Base-by-base conservation (phyloP, 1,284 basidiomycete genomes). In the Pterulicium gracile region DNA sequence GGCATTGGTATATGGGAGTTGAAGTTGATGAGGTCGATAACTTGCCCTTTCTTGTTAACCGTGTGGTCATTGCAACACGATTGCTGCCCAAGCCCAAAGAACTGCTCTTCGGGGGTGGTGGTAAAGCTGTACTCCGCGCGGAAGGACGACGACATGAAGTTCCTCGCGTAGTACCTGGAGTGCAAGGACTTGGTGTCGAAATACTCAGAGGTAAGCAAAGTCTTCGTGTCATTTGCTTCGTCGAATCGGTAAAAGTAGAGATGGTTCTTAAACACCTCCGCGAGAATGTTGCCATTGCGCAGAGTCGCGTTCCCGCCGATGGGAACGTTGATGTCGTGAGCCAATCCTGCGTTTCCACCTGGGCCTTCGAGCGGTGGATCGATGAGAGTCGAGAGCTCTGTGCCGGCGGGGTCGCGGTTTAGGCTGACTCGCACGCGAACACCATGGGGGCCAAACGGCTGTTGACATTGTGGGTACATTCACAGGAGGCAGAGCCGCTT, bases 11-110 rank as follows among this genome's bases (percentile, higher is more conserved):
- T 64, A 52, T 67, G 64, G 4, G 65, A 67, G 48, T 69, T 68
- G 50, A 57, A 68, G 44, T 68, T 67, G 34, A 67, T 57, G 24
- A 69, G 46, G 52, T 67, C 66, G n/a, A 67, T 56, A 3, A 65
- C 61, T 45, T 68, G 63, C 2, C 65, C 64, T 53, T 68, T 68
- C 56, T 68, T 67, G 50, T 68, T 69, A 4, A 69, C 62, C 1
- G 61, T 61, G 51, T 67, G 56, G 48, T 69, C 66, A 3, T 58
- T 63, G 51, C 67, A 68, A 50, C 67, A 68, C 15, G 63, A 61
- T 42, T 67, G 67, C 51, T 69, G 66, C 3, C 67, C 67, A 4
- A 56, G 56, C 3, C 65, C 67, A 51, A 61, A 67, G 49, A 68
- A 61, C 53, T 62, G 61, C 48, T 68, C 66, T 22, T 62, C 60